phyloP scores from a whole-genome alignment of 2,329 filamentous ascomycete genomes.

The Cladosporium sp. region DNA sequence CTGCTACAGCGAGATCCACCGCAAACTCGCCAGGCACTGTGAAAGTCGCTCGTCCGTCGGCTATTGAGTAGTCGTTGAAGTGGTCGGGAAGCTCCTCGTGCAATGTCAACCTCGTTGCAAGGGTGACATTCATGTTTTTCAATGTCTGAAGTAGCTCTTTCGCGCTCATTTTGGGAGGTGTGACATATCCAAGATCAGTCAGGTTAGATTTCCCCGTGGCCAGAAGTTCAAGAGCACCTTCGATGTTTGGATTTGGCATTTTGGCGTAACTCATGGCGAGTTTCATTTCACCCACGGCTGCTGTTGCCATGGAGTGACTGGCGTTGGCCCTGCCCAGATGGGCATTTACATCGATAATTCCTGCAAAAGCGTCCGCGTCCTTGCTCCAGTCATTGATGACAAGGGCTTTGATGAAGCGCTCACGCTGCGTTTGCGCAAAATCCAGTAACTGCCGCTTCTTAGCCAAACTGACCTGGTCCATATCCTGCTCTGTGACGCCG shows the following conservation, averaged over 20 bases:
- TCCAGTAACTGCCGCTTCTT: slow-evolving; percentile 74
- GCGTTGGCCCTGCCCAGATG: slow-evolving; percentile 56
- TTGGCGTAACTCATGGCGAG: slow-evolving; percentile 66
- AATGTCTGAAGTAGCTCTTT: slow-evolving; percentile 70
- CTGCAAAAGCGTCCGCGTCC: slow-evolving; percentile 72
- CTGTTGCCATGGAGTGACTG: slow-evolving; percentile 20
- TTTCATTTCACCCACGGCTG: slow-evolving; percentile 55
- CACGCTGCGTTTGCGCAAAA: slow-evolving; percentile 73
- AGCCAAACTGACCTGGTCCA: slow-evolving; percentile 59
- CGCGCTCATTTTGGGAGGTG: slow-evolving; percentile 62
- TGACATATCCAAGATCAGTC: slow-evolving; percentile 76
- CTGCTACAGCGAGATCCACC: slow-evolving; percentile 83
- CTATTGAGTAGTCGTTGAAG: slow-evolving; percentile 72
- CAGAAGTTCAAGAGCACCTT: slow-evolving; percentile 80
- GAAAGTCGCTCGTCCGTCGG: slow-evolving; percentile 87
- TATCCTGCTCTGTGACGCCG: slow-evolving; percentile 48
- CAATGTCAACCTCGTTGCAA: slow-evolving; percentile 78
- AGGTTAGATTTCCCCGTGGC: slow-evolving; percentile 76
- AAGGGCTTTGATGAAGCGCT: slow-evolving; percentile 87
- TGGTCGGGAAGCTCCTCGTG: slow-evolving; percentile 76
- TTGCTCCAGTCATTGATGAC: slow-evolving; percentile 89
- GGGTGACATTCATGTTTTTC: slow-evolving; percentile 74
- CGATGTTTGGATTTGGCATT: slow-evolving; percentile 83
- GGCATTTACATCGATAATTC: slow-evolving; percentile 78
- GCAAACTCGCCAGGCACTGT: slow-evolving; percentile 80